Base-by-base conservation (phyloP, 2,329 filamentous ascomycete genomes). In the Fusarium sp. region DNA sequence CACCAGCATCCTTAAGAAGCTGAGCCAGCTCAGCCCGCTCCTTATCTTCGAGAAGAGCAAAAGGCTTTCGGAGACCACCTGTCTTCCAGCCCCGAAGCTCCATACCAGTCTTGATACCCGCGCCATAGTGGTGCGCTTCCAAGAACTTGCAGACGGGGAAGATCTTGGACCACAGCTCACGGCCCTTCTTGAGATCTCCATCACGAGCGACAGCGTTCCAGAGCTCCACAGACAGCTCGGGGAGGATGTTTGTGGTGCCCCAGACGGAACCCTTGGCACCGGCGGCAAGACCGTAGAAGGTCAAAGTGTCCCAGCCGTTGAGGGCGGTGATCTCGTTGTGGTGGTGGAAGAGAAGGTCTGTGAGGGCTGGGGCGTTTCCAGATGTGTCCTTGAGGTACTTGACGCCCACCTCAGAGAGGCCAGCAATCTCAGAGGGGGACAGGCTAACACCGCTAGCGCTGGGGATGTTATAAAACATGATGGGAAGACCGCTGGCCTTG, bases 301-400 rank as follows among this genome's bases (percentile, higher is more conserved):
- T 86, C 17, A 86, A 74, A 0, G 84, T 86, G 60, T 86, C 84
- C 84, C 84, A 86, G 2, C 84, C 84, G 57, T 86, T 86, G 71
- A 86, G 85, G 0, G 81, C 78, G 2, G 82, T 85, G 62, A 85
- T 81, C 26, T 78, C 70, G 54, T 62, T 80, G 6, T 71, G 68
- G 28, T 69, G 60, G 54, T 77, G 77, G 65, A 86, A 85, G 6
- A 86, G 75, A 15, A 86, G 70, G 58, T 86, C 83, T 3, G 83
- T 86, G 7, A 85, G 74, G 0, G 81, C 83, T 0, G 84, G 84
- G 2, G 79, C 84, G 54, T 86, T 83, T 19, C 84, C 84, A 4
- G 84, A 86, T 0, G 84, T 86, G 69, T 86, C 84, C 71, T 86
- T 86, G 31, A 86, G 72, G 62, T 84, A 85, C 68, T 80, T 81